Evolutionary conservation across 805 yeast species (phyloP).

Genomic region (Wickerhamomyces chambardii): DNA sequence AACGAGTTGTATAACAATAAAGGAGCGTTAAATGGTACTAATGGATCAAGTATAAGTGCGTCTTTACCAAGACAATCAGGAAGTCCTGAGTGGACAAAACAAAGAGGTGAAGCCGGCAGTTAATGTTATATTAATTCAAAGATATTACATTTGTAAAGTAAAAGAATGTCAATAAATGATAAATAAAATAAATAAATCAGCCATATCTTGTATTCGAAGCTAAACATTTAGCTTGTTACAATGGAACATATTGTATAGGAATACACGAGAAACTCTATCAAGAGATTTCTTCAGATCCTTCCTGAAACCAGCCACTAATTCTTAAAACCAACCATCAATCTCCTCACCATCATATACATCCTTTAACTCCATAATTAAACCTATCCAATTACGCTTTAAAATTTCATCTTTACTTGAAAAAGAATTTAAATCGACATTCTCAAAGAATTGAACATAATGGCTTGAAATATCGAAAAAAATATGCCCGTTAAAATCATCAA

Average conservation of each 20-base stretch:
- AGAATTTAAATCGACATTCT: background rate
- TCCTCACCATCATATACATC: slow-evolving; percentile 11
- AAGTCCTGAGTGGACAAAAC: slow-evolving; percentile 60
- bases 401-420: slow-evolving; percentile 1
- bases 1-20: slow-evolving; percentile 17
- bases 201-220: too few species aligned
- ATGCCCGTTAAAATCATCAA: slow-evolving; percentile 14
- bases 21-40: slow-evolving; percentile 9
- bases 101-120: slow-evolving; percentile 70
- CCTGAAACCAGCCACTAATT: too few species aligned
- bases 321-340: slow-evolving; percentile 17
- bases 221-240: too few species aligned
- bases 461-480: slow-evolving; percentile 13
- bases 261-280: too few species aligned
- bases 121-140: background rate
- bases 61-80: slow-evolving; percentile 68
- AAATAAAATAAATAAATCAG: background rate
- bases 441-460: slow-evolving; percentile 7
- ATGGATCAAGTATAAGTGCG: too few species aligned
- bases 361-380: slow-evolving; percentile 13
- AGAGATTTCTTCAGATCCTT: too few species aligned
- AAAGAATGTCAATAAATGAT: too few species aligned
- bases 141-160: slow-evolving; percentile 1
- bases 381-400: slow-evolving; percentile 9
- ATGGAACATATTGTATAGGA: too few species aligned